Percentiles rank a stretch among this genome's conserved stretches.
Conservation (phyloP, 441 rosid genomes). For the Gossypium davidsonii region DNA sequence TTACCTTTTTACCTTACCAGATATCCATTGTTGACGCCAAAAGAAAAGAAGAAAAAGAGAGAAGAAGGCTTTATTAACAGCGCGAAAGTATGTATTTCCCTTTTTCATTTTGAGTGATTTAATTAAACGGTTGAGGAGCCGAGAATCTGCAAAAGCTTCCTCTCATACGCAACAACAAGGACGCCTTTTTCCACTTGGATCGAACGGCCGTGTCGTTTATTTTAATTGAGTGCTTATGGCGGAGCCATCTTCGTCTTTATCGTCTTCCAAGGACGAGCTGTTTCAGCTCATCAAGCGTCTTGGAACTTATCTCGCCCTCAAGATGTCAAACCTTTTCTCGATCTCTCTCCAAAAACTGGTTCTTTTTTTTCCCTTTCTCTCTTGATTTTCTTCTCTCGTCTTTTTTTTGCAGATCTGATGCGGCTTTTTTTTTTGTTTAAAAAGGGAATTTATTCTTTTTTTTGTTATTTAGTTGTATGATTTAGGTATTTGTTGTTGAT, state of each 20-base stretch:
- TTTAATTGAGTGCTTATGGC: conserved; percentile 41
- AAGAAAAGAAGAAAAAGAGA: neutral
- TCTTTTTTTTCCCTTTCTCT: conserved; percentile 19
- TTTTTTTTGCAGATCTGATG: conserved; percentile 27
- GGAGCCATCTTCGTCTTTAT: conserved; percentile 32
- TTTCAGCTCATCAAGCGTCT: conserved; percentile 75
- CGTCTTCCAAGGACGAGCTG: conserved; percentile 65
- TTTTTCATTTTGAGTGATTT: neutral
- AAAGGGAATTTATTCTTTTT: neutral
- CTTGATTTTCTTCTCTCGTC: neutral
- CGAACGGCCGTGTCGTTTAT: neutral
- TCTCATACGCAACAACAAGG: conserved; percentile 7
- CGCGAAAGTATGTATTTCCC: neutral
- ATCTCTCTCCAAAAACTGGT: conserved; percentile 66
- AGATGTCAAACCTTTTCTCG: conserved; percentile 73
- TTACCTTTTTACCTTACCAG: neutral
- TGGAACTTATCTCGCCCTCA: conserved; percentile 74
- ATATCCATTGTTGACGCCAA: conserved; percentile 4
- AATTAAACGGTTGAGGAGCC: neutral
- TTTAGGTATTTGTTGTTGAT: neutral
- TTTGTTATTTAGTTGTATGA: neutral
- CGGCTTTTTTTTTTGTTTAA: neutral
- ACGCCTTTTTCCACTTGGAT: neutral
- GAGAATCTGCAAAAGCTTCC: conserved; percentile 23
- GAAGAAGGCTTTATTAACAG: neutral